Evolutionary conservation across 805 yeast species (phyloP), one percentile per base, ranked within the genome.

Genomic region (Myxozyma vanderwaltii): DNA sequence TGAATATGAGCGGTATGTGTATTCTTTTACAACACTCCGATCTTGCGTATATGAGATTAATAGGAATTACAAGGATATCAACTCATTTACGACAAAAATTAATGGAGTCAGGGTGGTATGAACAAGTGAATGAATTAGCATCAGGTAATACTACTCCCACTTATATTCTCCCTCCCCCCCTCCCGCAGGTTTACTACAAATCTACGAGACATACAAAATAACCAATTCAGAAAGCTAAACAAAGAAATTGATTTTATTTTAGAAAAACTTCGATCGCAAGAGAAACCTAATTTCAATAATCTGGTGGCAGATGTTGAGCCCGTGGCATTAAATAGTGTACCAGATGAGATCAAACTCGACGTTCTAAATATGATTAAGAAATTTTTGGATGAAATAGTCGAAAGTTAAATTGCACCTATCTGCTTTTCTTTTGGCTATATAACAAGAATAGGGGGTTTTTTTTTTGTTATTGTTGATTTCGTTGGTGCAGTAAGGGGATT

Each of bases 61-160:
- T 54, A 7, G 4, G 7, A 10, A 38, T 8, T 15, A n/a, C 39
- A 75, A n/a, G 81, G 64, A 86, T 89, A 56, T 84, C 86, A 51
- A 80, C 81, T 52, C 77, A 80, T 49, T 74, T 91, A 59, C 83
- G 83, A 66, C 79, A 85, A 56, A 82, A 82, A 68, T 79, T 91
- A 10, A 80, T 84, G 53, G 87, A 88, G 69, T 80, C 86, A 0
- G 97, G 97, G 4, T 91, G 97, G 97, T 83, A 82, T 61, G 96
- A 89, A 66, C 79, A 85, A 55, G 84, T 91, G 27, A 78, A 82
- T 47, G 80, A 79, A 40, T 66, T 86, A 43, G 87, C 95, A 62
- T 59, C 81, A 74, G 71, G 80, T 80, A 69, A 10, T 35, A 3
- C 38, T 35, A n/a, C 38, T 17, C 38, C 5, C 13, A 35, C 36